phyloP scores from a whole-genome alignment of 176 grass and related monocot species.

The Saccharum officinarum region DNA sequence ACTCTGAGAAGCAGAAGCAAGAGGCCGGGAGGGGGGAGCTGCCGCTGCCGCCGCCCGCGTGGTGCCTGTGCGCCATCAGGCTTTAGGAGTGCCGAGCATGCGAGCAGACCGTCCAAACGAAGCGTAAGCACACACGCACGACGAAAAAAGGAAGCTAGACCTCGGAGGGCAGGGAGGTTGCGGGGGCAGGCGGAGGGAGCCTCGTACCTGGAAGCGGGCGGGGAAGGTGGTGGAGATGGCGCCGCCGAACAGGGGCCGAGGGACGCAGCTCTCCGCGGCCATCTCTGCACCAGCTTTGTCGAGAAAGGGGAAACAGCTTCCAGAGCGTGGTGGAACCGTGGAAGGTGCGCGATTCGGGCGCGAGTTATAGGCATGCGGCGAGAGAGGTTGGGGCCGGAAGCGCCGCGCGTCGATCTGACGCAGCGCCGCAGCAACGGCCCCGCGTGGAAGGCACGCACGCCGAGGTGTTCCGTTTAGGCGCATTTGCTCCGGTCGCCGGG shows the following conservation, averaged over 20 bases:
- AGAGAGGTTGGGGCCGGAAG: not conserved
- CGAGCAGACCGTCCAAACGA: not conserved
- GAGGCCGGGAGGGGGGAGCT: no score
- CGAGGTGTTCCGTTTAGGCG: not conserved
- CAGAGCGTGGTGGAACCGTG: not conserved
- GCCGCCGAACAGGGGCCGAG: conserved; percentile 74
- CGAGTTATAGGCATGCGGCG: not conserved
- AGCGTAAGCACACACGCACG: not conserved
- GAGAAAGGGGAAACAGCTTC: conserved; percentile 1
- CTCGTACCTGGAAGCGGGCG: conserved; percentile 64
- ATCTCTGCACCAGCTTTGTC: conserved; percentile 36
- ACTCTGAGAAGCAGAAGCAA: no score
- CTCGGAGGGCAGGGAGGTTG: not conserved
- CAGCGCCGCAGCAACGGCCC: not conserved
- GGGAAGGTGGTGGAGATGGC: conserved; percentile 74
- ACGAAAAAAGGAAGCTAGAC: not conserved
- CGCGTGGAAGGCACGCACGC: conserved; percentile 39
- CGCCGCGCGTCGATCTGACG: conserved; percentile 45
- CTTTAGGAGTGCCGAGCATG: no score
- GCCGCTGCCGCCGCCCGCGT: no score
- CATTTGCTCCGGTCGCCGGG: no score
- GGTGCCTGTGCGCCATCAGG: no score
- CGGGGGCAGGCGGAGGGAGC: not conserved
- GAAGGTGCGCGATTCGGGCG: not conserved
- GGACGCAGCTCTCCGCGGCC: conserved; percentile 55